phyloP scores from a whole-genome alignment of 2,329 filamentous ascomycete genomes.

The Monilinia polystroma region DNA sequence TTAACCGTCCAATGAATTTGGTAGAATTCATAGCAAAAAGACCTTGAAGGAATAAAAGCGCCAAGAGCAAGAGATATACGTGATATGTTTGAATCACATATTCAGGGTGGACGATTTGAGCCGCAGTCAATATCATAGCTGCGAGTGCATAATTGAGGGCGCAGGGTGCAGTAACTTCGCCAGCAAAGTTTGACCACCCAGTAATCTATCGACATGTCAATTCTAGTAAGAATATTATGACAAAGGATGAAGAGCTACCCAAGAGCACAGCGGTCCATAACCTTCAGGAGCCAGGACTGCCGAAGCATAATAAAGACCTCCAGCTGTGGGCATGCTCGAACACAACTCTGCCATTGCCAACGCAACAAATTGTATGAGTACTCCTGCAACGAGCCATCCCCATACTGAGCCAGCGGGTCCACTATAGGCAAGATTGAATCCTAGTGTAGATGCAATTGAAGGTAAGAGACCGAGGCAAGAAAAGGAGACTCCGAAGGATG shows the following conservation, averaged over 20 bases:
- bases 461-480: constrained; percentile 43
- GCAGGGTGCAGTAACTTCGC: constrained; percentile 26
- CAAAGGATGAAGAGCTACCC: constrained; percentile 15
- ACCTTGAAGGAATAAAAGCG: constrained; percentile 39
- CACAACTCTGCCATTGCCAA: constrained; percentile 62
- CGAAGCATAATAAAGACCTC: constrained; percentile 63
- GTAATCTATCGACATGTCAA: constrained; percentile 20
- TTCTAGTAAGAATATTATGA: no score
- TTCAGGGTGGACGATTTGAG: constrained; percentile 39
- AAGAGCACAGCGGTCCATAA: constrained; percentile 27
- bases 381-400: constrained; percentile 65
- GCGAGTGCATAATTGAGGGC: constrained; percentile 41
- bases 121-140: constrained; percentile 41
- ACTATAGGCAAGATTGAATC: constrained; percentile 41
- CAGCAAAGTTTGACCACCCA: constrained; percentile 28
- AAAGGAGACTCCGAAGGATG: constrained; percentile 43
- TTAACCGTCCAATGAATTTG: constrained; percentile 32
- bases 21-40: constrained; percentile 41
- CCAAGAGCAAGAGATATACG: constrained; percentile 40
- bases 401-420: constrained; percentile 48
- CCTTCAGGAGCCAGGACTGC: constrained; percentile 42
- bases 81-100: constrained; percentile 41
- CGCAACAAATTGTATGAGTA: constrained; percentile 62
- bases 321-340: constrained; percentile 62
- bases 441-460: constrained; percentile 42